Percentiles rank a stretch among this genome's conserved stretches.
Conservation (phyloP, 2,329 filamentous ascomycete species). For the Rutstroemia sp. region DNA sequence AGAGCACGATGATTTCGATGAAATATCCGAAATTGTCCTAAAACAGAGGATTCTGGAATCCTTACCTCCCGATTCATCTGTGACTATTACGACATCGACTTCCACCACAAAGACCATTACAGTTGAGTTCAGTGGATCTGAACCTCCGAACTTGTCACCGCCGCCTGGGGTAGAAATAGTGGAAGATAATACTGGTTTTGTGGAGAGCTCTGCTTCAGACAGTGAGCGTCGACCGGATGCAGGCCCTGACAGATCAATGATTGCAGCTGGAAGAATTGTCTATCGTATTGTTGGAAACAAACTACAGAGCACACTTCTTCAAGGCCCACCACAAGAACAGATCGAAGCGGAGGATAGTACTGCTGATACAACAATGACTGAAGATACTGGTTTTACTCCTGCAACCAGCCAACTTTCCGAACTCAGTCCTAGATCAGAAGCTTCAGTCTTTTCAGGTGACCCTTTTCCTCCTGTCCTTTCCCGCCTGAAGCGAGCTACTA, state of each 20-base stretch:
- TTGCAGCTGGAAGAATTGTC: constrained; percentile 44
- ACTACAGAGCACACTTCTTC: constrained; percentile 35
- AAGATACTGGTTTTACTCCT: not conserved
- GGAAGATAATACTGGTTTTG: constrained; percentile 36
- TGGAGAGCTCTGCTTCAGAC: constrained; percentile 12
- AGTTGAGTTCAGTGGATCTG: constrained; percentile 50
- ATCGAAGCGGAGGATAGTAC: constrained; percentile 9
- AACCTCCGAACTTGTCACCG: constrained; percentile 43
- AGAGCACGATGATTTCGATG: constrained; percentile 34
- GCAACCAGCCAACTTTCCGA: not conserved
- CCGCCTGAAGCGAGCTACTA: not conserved
- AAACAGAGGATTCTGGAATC: constrained; percentile 48
- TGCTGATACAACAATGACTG: not conserved
- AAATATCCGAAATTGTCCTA: constrained; percentile 39
- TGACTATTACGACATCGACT: constrained; percentile 52
- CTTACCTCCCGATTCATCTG: constrained; percentile 46
- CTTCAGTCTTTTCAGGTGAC: not conserved
- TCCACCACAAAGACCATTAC: constrained; percentile 57
- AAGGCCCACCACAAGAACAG: constrained; percentile 20
- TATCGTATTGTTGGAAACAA: constrained; percentile 51
- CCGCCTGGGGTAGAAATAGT: constrained; percentile 53
- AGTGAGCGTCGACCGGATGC: constrained; percentile 15
- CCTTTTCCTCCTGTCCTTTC: not conserved
- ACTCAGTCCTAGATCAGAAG: not conserved
- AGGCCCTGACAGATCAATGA: constrained; percentile 11